Conservation (phyloP, 75 land plant species). For the Azolla pinnata region DNA sequence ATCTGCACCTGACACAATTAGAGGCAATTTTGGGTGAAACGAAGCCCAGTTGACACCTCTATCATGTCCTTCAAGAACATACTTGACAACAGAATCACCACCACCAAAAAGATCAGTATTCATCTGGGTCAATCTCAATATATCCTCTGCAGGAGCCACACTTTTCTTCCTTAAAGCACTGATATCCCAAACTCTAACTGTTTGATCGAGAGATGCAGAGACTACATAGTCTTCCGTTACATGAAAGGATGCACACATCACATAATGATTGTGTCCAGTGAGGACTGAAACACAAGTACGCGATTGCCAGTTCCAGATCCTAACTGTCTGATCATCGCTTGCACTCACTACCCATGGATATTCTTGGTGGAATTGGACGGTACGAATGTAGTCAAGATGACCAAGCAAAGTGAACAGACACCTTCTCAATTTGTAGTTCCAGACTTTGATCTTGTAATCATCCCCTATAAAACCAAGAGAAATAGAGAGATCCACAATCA, state of each 20-base stretch:
- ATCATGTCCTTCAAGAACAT: conserved; percentile 34
- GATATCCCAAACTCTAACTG: conserved; percentile 54
- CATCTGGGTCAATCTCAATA: conserved; percentile 30
- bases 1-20: conserved; percentile 37
- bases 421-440: conserved; percentile 57
- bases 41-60: conserved; percentile 39
- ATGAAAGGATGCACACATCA: conserved; percentile 38
- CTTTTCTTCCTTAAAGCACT: conserved; percentile 29
- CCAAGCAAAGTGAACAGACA: conserved; percentile 62
- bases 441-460: conserved; percentile 67
- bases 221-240: conserved; percentile 35
- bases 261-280: conserved; percentile 36
- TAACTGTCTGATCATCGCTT: conserved; percentile 32
- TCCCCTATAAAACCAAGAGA: conserved; percentile 36
- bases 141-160: conserved; percentile 30
- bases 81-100: conserved; percentile 33
- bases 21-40: conserved; percentile 31
- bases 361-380: conserved; percentile 62
- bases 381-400: conserved; percentile 67
- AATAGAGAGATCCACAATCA: too few species aligned
- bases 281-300: conserved; percentile 34
- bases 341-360: conserved; percentile 37
- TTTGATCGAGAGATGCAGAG: conserved; percentile 57
- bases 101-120: conserved; percentile 36
- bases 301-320: conserved; percentile 42